Evolutionary conservation across 441 rosid species (phyloP).

Genomic region (Cnidoscolus chayamansa): DNA sequence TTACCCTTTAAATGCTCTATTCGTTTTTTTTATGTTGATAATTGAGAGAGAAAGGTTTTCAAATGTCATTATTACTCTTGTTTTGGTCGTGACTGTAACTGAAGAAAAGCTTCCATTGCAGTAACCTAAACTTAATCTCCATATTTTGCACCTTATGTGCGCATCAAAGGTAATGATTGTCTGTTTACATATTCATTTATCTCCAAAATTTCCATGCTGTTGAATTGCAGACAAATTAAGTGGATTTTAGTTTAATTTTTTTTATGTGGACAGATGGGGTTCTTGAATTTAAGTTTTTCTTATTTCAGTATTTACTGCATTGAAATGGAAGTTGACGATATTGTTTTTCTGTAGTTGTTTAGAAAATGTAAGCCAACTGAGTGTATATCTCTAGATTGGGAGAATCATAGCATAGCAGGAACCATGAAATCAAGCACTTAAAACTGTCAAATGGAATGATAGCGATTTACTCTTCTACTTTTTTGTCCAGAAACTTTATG

Average conservation of each 20-base stretch:
- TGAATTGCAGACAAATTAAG: background rate
- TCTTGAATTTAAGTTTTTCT: background rate
- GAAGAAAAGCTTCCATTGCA: background rate
- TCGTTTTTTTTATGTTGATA: background rate
- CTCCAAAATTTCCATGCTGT: background rate
- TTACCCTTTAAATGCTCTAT: background rate
- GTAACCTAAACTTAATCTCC: background rate
- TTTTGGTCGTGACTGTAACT: background rate
- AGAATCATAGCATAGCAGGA: background rate
- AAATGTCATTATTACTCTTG: background rate
- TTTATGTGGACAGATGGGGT: background rate
- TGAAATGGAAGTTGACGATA: background rate
- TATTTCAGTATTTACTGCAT: background rate
- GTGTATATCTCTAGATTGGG: background rate
- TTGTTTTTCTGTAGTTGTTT: background rate
- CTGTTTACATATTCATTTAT: background rate
- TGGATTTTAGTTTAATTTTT: background rate
- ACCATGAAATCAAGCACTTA: background rate
- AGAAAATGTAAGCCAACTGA: conserved; percentile 2
- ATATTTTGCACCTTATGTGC: background rate
- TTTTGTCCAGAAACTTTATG: too few relatives aligned
- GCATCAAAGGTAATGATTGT: background rate
- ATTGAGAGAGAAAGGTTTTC: background rate
- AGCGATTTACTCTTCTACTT: background rate
- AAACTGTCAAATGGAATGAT: background rate